phyloP scores from a whole-genome alignment of 2,329 filamentous ascomycete genomes.

The Arthrobotrys pseudoclavata region DNA sequence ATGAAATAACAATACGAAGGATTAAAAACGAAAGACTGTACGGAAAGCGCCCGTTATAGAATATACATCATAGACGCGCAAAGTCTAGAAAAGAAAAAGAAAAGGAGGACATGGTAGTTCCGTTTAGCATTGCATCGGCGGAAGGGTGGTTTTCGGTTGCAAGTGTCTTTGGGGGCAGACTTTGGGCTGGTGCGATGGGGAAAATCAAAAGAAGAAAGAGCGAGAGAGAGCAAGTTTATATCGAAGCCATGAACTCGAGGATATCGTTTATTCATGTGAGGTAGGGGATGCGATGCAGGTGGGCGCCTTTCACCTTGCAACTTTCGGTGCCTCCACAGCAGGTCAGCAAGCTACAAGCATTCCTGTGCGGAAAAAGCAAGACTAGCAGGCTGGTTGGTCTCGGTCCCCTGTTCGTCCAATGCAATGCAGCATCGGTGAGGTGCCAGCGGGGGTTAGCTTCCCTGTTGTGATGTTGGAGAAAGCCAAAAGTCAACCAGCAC shows the following conservation, averaged over 20 bases:
- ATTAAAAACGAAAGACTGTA: slow-evolving; percentile 46
- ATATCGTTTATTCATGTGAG: slow-evolving; percentile 40
- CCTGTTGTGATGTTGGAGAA: slow-evolving; percentile 41
- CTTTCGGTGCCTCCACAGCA: slow-evolving; percentile 37
- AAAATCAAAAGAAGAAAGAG: slow-evolving; percentile 31
- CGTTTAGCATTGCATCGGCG: slow-evolving; percentile 48
- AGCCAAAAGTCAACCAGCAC: slow-evolving; percentile 10
- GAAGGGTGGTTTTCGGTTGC: slow-evolving; percentile 26
- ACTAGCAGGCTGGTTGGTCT: slow-evolving; percentile 14
- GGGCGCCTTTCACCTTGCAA: slow-evolving; percentile 13
- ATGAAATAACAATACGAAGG: slow-evolving; percentile 31
- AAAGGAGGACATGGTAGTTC: slow-evolving; percentile 8
- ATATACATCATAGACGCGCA: slow-evolving; percentile 43
- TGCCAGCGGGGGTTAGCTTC: slow-evolving; percentile 49
- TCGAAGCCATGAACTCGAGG: slow-evolving; percentile 34
- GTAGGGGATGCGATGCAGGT: slow-evolving; percentile 38
- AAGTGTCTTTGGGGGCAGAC: slow-evolving; percentile 13
- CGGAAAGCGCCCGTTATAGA: slow-evolving; percentile 46
- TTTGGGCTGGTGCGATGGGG: slow-evolving; percentile 19
- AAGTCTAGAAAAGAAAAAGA: slow-evolving; percentile 28
- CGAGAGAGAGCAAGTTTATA: slow-evolving; percentile 35
- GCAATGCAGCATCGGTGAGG: slow-evolving; percentile 47
- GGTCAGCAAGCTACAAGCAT: slow-evolving; percentile 50
- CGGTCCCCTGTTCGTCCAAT: slow-evolving; percentile 38
- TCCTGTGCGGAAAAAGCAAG: slow-evolving; percentile 51